Conservation (phyloP, 129 eudicot species). For the Oenanthe sinensis region DNA sequence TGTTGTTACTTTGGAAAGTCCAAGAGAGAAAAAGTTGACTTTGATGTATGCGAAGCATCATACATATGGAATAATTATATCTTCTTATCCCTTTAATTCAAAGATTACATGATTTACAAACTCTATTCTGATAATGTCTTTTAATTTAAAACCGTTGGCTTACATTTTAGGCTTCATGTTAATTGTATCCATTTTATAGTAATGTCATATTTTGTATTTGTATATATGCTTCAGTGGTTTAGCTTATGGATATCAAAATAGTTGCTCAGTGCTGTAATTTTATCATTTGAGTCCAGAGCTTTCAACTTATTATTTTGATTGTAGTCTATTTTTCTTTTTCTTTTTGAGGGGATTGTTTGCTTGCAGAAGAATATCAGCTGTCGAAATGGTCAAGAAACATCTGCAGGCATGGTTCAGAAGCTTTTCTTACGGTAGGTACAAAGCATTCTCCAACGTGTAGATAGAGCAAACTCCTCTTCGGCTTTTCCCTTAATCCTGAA, state of each 20-base stretch:
- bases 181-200: background rate
- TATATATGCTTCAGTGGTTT: background rate
- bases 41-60: background rate
- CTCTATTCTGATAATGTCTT: background rate
- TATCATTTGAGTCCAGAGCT: background rate
- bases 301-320: background rate
- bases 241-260: background rate
- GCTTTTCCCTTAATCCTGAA: background rate
- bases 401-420: constrained; percentile 22
- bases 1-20: background rate
- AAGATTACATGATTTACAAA: background rate
- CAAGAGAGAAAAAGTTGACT: background rate
- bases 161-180: background rate
- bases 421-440: constrained; percentile 37
- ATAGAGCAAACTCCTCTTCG: background rate
- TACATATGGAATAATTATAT: background rate
- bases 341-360: background rate
- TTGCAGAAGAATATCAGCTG: constrained; percentile 29
- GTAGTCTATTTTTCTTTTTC: background rate
- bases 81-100: background rate
- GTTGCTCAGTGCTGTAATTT: background rate
- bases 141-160: background rate
- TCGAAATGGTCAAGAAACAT: constrained; percentile 24
- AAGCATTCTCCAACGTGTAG: constrained; percentile 5
- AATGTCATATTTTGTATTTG: background rate